Conservation (phyloP, 2,329 filamentous ascomycete genomes). For the Purpureocillium lavendulum region DNA sequence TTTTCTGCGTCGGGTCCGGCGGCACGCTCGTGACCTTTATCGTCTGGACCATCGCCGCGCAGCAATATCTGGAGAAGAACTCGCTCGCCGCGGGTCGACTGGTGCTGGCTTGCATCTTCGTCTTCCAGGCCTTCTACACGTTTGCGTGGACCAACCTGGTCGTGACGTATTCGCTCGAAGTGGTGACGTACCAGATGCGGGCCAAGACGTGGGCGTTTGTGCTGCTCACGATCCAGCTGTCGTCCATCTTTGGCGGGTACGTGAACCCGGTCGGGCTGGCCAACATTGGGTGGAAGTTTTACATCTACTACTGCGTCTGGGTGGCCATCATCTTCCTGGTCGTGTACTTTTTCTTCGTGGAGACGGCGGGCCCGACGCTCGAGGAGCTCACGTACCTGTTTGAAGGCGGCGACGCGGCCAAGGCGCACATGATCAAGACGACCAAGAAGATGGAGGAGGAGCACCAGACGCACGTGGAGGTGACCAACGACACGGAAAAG, state of each 20-base stretch:
- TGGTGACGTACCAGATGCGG: conserved; percentile 32
- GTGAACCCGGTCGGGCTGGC: conserved; percentile 30
- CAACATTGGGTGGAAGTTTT: conserved; percentile 30
- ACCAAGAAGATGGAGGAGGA: conserved; percentile 7
- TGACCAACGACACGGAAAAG: conserved; percentile 2
- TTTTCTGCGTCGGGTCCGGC: conserved; percentile 29
- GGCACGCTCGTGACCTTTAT: conserved; percentile 30
- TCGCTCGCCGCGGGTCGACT: conserved; percentile 22
- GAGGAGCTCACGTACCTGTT: conserved; percentile 25
- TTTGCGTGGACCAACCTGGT: conserved; percentile 34
- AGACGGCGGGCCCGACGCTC: conserved; percentile 26
- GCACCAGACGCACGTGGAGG: conserved; percentile 2
- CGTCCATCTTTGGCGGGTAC: conserved; percentile 28
- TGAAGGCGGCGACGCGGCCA: conserved; percentile 14
- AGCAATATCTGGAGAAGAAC: conserved; percentile 24
- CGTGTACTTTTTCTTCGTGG: conserved; percentile 31
- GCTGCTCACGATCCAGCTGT: conserved; percentile 27
- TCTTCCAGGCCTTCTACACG: conserved; percentile 32
- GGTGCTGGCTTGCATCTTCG: conserved; percentile 32
- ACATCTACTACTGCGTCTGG: conserved; percentile 32
- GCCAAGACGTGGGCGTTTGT: conserved; percentile 33
- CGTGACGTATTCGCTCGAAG: conserved; percentile 33
- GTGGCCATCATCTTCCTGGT: conserved; percentile 25
- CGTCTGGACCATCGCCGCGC: conserved; percentile 29
- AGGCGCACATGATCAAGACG: conserved; percentile 15